Evolutionary conservation across 345 rosid genomes (phyloP), one percentile per base, ranked within the genome.

Genomic region (Dipteronia sinensis): DNA sequence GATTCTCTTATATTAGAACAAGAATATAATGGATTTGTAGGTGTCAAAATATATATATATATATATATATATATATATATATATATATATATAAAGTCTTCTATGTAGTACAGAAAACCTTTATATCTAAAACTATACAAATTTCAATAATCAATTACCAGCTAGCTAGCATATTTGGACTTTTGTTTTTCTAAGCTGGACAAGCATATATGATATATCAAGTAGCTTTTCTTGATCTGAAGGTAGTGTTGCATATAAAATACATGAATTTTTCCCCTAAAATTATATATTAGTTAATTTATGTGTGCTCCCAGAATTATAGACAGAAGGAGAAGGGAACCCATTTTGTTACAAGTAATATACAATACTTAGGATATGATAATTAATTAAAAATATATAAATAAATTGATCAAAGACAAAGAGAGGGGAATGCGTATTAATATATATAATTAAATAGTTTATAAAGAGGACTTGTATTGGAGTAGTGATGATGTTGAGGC

Each of bases 291-390:
- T 49, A 3, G 19, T 49, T 13, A 49, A 49, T 49, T 49, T 13
- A 72, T 64, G 38, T 34, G 6, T 34, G 38, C 38, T 34, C 38
- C 38, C 38, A 34, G 38, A 34, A 34, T 34, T 34, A 34, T 34
- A 4, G 6, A 76, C 73, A 79, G 0, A 31, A 73, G 27, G 55
- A 46, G 19, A 42, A 68, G 29, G 25, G n/a, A 76, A 73, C 71
- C 69, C 71, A 46, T 23, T 51, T 64, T 67, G n/a, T 34, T 31
- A 34, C 15, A 69, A 65, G 13, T 56, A 66, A 58, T n/a, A 51
- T 3, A 27, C 13, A 20, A 40, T 10, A 49, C 53, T 25, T 40
- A 47, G 49, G 31, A 40, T 46, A 23, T 67, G 19, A 64, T 7
- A 34, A 34, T 34, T 34, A 34, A 34, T 34, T 34, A 34, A 34